These are phyloP conservation scores for Ganoderma lucidum DNA, from an alignment of 1,284 basidiomycete genomes.

Conservation along the genomic window DNA sequence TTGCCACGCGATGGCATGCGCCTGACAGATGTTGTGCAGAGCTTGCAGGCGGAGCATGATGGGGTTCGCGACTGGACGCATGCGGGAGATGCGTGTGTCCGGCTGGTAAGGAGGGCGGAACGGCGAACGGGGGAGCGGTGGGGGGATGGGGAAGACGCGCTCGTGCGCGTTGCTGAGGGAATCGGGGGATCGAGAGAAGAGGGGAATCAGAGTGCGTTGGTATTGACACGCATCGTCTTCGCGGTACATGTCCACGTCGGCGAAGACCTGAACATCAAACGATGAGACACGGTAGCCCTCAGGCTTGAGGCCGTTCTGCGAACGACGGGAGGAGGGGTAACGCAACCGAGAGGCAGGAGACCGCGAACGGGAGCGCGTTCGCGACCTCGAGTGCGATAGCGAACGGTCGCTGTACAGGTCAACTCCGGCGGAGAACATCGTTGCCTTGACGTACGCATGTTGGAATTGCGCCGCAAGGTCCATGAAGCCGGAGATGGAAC, in stretches of 20 bases:
- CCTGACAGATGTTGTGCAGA: conserved; percentile 57
- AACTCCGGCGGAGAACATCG: conserved; percentile 53
- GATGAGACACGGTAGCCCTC: conserved; percentile 55
- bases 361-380: conserved; percentile 32
- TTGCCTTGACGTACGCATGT: conserved; percentile 60
- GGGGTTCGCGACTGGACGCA: conserved; percentile 67
- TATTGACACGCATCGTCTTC: conserved; percentile 16
- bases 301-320: conserved; percentile 40
- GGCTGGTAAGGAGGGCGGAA: conserved; percentile 34
- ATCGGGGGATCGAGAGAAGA: conserved; percentile 26
- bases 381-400: conserved; percentile 13
- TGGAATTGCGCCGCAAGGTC: conserved; percentile 65
- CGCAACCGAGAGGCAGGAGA: conserved; percentile 26
- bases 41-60: conserved; percentile 63
- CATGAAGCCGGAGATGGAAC: conserved; percentile 55
- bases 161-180: conserved; percentile 24
- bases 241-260: conserved; percentile 26
- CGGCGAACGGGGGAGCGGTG: conserved; percentile 40
- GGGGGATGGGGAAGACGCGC: conserved; percentile 38
- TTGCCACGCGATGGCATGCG: conserved; percentile 53
- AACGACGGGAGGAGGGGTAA: conserved; percentile 17
- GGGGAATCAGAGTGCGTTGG: conserved; percentile 35
- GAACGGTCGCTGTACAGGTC: conserved; percentile 27
- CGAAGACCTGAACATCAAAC: conserved; percentile 48
- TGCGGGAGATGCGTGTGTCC: conserved; percentile 29